phyloP scores from a whole-genome alignment of 2,329 filamentous ascomycete species.

The Penicillium sp. region DNA sequence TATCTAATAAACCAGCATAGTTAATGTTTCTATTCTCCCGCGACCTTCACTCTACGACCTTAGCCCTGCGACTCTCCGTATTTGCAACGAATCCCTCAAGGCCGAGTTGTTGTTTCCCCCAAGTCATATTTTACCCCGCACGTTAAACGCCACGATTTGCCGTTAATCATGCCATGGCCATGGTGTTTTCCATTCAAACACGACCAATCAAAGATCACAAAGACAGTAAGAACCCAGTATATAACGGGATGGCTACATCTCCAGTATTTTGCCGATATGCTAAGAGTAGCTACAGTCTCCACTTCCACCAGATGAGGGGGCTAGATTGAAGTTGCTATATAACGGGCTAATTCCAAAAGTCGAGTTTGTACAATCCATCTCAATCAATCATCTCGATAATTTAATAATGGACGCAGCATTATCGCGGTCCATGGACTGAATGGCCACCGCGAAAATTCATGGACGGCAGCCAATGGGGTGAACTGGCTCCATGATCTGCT shows the following conservation, averaged over 20 bases:
- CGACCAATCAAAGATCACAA: neutral
- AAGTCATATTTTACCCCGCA: neutral
- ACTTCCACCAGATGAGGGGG: neutral
- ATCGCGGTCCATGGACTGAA: constrained; percentile 26
- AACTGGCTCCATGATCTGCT: constrained; percentile 23
- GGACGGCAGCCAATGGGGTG: constrained; percentile 18
- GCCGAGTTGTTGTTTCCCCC: neutral
- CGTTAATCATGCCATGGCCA: neutral
- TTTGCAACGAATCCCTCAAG: neutral
- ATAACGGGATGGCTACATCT: neutral
- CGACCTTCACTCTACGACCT: neutral
- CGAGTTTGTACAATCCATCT: constrained; percentile 13
- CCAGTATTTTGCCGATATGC: neutral
- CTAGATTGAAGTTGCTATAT: constrained; percentile 12
- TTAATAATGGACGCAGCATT: constrained; percentile 7
- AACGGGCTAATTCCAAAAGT: neutral
- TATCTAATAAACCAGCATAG: neutral
- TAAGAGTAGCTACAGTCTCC: neutral
- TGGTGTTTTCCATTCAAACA: neutral
- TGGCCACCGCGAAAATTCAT: constrained; percentile 24
- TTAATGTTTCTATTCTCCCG: neutral
- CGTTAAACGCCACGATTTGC: neutral
- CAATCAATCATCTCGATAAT: neutral
- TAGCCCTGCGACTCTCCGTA: neutral
- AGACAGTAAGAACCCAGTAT: neutral